phyloP scores from a whole-genome alignment of 2,329 filamentous ascomycete genomes.

The Botrytis pseudocinerea region DNA sequence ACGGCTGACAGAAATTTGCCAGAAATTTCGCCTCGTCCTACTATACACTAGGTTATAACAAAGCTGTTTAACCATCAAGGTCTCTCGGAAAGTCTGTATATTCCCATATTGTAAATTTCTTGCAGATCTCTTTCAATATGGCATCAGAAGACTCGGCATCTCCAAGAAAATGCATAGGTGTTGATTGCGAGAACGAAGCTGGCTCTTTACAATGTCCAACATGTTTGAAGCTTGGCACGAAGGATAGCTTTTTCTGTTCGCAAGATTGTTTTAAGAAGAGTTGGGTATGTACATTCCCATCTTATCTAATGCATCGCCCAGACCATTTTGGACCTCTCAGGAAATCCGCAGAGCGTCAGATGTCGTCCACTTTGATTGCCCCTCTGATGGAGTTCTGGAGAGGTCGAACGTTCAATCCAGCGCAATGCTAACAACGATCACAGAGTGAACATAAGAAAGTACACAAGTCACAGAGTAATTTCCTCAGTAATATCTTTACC shows the following conservation, averaged over 20 bases:
- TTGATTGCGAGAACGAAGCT: constrained; percentile 84
- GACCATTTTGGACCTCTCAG: neutral
- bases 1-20: constrained; percentile 7
- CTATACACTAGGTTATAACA: neutral
- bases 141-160: constrained; percentile 47
- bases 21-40: neutral
- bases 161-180: constrained; percentile 74
- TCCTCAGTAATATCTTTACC: constrained; percentile 71
- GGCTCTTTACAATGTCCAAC: constrained; percentile 89
- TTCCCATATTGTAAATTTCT: neutral
- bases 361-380: neutral
- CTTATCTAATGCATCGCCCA: neutral
- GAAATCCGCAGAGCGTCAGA: neutral
- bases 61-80: neutral
- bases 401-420: constrained; percentile 20
- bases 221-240: constrained; percentile 82
- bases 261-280: constrained; percentile 99
- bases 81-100: neutral
- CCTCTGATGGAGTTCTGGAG: neutral
- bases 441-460: constrained; percentile 79
- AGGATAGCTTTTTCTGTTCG: constrained; percentile 94
- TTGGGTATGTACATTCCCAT: constrained; percentile 67
- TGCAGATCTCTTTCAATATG: constrained; percentile 27
- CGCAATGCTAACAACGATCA: constrained; percentile 23
- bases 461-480: constrained; percentile 78